Evolutionary conservation across 306 rosid species (phyloP), one percentile per base, ranked within the genome.

Genomic region (Prunus fruticosa): DNA sequence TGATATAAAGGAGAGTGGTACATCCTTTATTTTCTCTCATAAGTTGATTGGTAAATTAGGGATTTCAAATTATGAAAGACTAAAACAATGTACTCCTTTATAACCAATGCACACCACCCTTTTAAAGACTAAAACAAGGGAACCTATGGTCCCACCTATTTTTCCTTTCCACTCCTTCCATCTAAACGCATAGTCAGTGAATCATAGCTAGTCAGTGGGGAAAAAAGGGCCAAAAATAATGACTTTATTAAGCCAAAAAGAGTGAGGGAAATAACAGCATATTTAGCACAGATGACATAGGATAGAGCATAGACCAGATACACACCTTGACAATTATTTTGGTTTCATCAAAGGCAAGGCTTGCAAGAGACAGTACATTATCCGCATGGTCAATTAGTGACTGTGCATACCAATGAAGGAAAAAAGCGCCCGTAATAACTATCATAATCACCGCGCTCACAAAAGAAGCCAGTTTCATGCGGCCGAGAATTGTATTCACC

Each of bases 381-480:
- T 95, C 97, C 11, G 90, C 99, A 69, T 95, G 99, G 74, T 88
- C 86, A 83, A 88, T 85, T 77, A 95, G 85, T 46, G 83, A 66
- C 86, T 92, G 93, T 76, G 93, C 88, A 85, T 95, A 95, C 99
- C 99, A 95, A 65, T 89, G 89, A 78, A 95, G 96, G 87, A 95
- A 95, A 88, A 88, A 95, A 95, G 58, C 97, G 97, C 30, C 99
- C 99, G 76, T 95, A 92, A 86, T 90, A 95, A 84, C 92, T 95
- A 86, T 88, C 97, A n/a, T 95, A 95, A 80, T 92, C 99, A 69
- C 99, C 99, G 28, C 92, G 86, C 61, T 92, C 99, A 80, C 99
- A 89, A 83, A 95, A 95, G 90, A 95, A 95, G 64, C 93, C 97
- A 75, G 97, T 89, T 80, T 92, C 98, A 72, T 92, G 95, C 18